Conservation (phyloP, 2,329 filamentous ascomycete genomes). For the Clonostachys solani region DNA sequence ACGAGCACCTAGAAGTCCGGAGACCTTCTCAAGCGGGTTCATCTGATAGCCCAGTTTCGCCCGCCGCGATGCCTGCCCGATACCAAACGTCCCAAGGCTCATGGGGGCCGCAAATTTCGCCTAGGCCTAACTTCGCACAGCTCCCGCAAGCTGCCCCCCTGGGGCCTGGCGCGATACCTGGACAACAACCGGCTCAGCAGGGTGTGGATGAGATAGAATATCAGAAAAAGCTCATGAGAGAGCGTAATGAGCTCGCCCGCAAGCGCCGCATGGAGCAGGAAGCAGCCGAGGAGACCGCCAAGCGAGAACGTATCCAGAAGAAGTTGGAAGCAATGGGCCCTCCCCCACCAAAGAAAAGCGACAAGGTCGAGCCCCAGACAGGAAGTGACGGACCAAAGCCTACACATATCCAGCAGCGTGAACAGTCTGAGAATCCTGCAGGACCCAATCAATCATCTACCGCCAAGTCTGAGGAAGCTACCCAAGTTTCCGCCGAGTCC, state of each 20-base stretch:
- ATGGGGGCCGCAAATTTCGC: slow-evolving; percentile 32
- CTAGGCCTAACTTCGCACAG: slow-evolving; percentile 32
- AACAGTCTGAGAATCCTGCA: slow-evolving; percentile 6
- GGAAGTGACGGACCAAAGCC: slow-evolving; percentile 9
- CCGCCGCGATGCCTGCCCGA: slow-evolving; percentile 17
- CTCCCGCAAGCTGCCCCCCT: slow-evolving; percentile 22
- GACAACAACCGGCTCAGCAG: slow-evolving; percentile 20
- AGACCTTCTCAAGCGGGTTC: slow-evolving; percentile 45
- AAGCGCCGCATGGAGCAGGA: slow-evolving; percentile 66
- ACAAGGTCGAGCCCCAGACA: slow-evolving; percentile 35
- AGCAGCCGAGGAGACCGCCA: slow-evolving; percentile 67
- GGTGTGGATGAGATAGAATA: slow-evolving; percentile 48
- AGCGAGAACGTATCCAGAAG: slow-evolving; percentile 64
- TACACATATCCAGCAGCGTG: slow-evolving; percentile 27
- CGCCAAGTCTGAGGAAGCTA: neutral
- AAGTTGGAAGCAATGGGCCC: slow-evolving; percentile 69
- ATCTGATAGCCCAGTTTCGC: slow-evolving; percentile 45
- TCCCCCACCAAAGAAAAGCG: slow-evolving; percentile 53
- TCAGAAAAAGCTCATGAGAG: slow-evolving; percentile 70
- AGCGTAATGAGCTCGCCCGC: slow-evolving; percentile 65
- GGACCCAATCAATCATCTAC: neutral
- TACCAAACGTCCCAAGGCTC: slow-evolving; percentile 14
- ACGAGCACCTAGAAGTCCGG: slow-evolving; percentile 37
- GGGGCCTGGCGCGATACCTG: slow-evolving; percentile 5
- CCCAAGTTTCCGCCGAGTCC: neutral